Evolutionary conservation across 768 basidiomycete genomes (phyloP), one percentile per base, ranked within the genome.

Genomic region (Termitomyces sp.): DNA sequence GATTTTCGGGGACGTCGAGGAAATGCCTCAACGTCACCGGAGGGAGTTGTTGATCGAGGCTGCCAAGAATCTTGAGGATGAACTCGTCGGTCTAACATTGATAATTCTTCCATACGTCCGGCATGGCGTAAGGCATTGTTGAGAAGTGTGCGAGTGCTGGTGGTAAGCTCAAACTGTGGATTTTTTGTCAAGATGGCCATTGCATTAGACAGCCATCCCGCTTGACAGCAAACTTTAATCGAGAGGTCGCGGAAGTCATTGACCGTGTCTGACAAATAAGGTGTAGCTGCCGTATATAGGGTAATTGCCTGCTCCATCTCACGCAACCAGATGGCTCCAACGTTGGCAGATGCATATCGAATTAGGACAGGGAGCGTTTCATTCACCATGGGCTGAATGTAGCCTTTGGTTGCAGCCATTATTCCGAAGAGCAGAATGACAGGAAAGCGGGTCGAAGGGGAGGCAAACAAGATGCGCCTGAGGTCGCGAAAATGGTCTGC

Each of bases 401-500:
- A 68, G 9, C 67, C 65, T 57, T 65, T 66, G 11, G 49, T 53
- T 23, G 65, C 63, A 41, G 50, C 59, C 31, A 68, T 56, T 11
- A 65, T 16, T 21, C 59, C 67, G 38, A 68, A 68, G 12, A 37
- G 48, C 34, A 61, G 53, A 19, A 65, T 63, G 14, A 61, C 21
- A 21, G 54, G 41, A 12, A 65, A 35, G 53, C 54, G 55, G 2
- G 32, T 31, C 1, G 58, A 49, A 29, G 65, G 67, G 27, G 51
- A 54, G 19, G 63, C 65, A 7, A 68, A 54, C n/a, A 66, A 55
- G n/a, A 53, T 34, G 12, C 57, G 45, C 16, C 63, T 54, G 4
- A 58, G 60, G 3, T 50, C 58, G 19, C 19, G 41, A 38, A 65
- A 54, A 21, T 59, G 47, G 5, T 56, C 43, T 17, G 45, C 37